phyloP scores from a whole-genome alignment of 108 stramenopile species.

The Cyclotella kingstonii region DNA sequence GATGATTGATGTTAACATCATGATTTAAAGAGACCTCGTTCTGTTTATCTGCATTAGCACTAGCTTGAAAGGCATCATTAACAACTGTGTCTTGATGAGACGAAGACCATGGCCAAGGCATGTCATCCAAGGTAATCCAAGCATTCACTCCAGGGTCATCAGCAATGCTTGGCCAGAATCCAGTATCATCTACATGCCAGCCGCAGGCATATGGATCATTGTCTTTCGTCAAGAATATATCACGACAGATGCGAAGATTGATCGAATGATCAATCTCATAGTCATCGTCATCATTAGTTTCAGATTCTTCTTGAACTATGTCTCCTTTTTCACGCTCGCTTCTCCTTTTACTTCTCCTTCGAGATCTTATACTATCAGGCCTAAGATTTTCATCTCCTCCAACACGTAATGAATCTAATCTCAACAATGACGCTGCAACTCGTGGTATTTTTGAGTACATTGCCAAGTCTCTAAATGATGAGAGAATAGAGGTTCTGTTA shows the following conservation, averaged over 20 bases:
- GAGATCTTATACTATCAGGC: constrained; percentile 24
- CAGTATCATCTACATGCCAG: constrained; percentile 81
- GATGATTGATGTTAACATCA: not conserved
- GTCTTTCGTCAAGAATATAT: constrained; percentile 69
- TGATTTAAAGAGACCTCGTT: not conserved
- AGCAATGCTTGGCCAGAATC: constrained; percentile 72
- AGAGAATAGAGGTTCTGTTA: constrained; percentile 14
- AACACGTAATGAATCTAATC: constrained; percentile 37
- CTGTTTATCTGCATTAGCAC: not conserved
- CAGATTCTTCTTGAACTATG: not conserved
- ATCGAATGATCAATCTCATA: constrained; percentile 17
- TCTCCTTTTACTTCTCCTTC: constrained; percentile 1
- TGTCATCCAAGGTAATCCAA: constrained; percentile 80
- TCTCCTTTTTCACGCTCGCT: constrained; percentile 19
- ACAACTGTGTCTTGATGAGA: not conserved
- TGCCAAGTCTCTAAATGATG: constrained; percentile 39
- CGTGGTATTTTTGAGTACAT: constrained; percentile 44
- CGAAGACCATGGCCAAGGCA: constrained; percentile 45
- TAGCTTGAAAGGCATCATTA: not conserved
- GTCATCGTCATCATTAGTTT: not conserved
- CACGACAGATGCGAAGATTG: constrained; percentile 31
- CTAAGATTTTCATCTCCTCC: constrained; percentile 32
- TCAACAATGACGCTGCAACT: constrained; percentile 36
- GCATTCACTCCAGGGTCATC: constrained; percentile 64
- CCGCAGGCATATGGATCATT: constrained; percentile 73